Percentiles rank a stretch among this genome's conserved stretches.
Conservation (phyloP, 2,329 filamentous ascomycete genomes). For the Parascedosporium putredinis region DNA sequence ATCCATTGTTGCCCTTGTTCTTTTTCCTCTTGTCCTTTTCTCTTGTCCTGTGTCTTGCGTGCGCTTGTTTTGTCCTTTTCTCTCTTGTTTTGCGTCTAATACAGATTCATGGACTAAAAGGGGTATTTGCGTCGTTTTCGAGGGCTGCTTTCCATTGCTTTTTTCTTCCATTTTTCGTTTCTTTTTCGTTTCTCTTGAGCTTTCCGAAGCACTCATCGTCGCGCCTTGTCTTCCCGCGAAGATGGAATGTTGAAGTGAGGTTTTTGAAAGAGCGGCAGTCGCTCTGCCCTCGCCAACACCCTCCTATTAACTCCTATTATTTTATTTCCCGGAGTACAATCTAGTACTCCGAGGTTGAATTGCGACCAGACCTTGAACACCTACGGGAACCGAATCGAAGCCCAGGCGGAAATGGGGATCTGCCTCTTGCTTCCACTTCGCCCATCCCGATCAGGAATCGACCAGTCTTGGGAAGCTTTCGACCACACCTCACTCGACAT, state of each 20-base stretch:
- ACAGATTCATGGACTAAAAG: background rate
- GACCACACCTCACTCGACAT: background rate
- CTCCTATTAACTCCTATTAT: too few species aligned
- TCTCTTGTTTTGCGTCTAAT: background rate
- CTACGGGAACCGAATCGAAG: background rate
- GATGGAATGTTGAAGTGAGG: background rate
- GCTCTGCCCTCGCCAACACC: background rate
- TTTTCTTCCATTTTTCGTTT: slow-evolving; percentile 3
- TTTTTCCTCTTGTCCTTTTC: slow-evolving; percentile 6
- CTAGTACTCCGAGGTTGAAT: background rate
- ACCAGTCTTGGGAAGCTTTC: background rate
- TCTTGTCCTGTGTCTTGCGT: slow-evolving; percentile 2
- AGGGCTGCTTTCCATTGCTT: background rate
- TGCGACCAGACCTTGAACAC: background rate
- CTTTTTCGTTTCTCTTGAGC: background rate
- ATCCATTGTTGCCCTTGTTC: slow-evolving; percentile 11
- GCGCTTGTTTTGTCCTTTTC: background rate
- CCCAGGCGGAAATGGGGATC: background rate
- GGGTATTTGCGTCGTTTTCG: background rate
- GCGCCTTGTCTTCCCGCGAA: background rate
- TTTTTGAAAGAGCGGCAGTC: background rate
- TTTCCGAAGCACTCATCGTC: background rate
- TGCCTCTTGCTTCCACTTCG: background rate
- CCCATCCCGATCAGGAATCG: too few species aligned
- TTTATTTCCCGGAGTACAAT: background rate